Percentiles rank a stretch among this genome's conserved stretches.
phyloP scores from a whole-genome alignment of 2,329 filamentous ascomycete genomes.

The Penicillium sp. region DNA sequence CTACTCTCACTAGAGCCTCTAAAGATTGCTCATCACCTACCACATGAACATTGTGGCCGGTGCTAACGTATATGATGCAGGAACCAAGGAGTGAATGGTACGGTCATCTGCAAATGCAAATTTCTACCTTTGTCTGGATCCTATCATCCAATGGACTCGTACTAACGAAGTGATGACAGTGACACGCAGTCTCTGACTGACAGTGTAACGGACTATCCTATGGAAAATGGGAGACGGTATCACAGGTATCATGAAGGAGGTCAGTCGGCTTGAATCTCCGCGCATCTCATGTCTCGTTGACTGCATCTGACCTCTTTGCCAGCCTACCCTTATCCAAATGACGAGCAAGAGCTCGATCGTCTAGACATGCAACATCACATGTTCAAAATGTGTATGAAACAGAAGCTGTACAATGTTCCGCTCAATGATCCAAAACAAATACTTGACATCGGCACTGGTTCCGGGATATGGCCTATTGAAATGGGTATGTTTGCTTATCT shows the following conservation, averaged over 20 bases:
- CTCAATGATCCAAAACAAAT: conserved; percentile 48
- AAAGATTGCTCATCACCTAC: not conserved
- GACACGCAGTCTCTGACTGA: conserved; percentile 44
- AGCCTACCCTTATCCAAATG: conserved; percentile 51
- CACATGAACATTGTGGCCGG: not conserved
- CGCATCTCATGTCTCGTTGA: not conserved
- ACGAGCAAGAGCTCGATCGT: conserved; percentile 55
- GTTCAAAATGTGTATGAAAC: conserved; percentile 48
- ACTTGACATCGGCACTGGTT: conserved; percentile 60
- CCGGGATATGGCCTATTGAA: conserved; percentile 67
- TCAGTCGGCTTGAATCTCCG: conserved; percentile 22
- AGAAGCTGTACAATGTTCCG: conserved; percentile 48
- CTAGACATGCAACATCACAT: conserved; percentile 57
- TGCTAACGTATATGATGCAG: conserved; percentile 20
- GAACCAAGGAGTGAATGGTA: conserved; percentile 27
- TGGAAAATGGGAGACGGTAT: conserved; percentile 44
- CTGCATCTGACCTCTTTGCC: conserved; percentile 14
- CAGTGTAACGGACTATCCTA: conserved; percentile 45
- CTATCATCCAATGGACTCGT: not conserved
- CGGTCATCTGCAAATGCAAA: not conserved
- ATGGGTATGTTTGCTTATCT: conserved; percentile 47
- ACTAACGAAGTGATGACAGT: conserved; percentile 22
- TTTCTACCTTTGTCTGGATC: not conserved
- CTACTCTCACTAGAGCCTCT: not conserved
- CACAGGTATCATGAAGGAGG: conserved; percentile 47